A percentile compares a stretch with the other conserved stretches of the same genome.
Conservation (phyloP, 1,284 basidiomycete species). For the Cryptococcus jaspeensis region DNA sequence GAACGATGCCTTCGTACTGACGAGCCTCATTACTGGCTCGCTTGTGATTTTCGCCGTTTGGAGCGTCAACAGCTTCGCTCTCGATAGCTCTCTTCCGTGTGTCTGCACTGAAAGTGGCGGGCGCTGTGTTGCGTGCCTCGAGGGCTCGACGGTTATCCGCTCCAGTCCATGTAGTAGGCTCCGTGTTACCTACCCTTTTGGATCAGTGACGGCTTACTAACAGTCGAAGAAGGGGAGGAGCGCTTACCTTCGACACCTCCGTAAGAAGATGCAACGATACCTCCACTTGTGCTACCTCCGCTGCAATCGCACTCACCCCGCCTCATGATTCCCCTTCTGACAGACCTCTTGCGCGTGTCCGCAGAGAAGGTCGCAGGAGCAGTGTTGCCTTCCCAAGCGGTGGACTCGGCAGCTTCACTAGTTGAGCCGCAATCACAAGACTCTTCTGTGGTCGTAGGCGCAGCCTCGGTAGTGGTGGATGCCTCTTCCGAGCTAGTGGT, state of each 20-base stretch:
- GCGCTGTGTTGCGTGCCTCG: constrained; percentile 3
- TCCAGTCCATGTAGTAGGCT: not conserved
- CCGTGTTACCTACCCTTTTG: constrained; percentile 1
- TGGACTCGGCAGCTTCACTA: not conserved
- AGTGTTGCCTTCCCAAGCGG: constrained; percentile 7
- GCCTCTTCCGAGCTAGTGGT: not conserved
- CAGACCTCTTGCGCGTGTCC: not conserved
- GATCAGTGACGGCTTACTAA: not conserved
- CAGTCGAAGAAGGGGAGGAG: too few relatives aligned
- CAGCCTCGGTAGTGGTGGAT: not conserved
- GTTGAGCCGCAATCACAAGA: constrained; percentile 6
- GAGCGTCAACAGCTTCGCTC: not conserved
- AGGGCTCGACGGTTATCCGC: not conserved
- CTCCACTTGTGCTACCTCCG: not conserved
- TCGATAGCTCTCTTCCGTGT: not conserved
- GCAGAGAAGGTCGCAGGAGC: not conserved
- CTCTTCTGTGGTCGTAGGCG: not conserved
- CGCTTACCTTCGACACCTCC: constrained; percentile 5
- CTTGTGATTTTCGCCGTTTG: not conserved
- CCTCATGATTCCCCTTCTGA: constrained; percentile 7
- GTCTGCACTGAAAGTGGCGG: not conserved
- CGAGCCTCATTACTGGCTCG: too few relatives aligned
- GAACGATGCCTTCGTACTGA: not conserved
- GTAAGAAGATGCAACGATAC: not conserved
- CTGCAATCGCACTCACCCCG: constrained; percentile 13